Base-by-base conservation (phyloP, 768 basidiomycete species). In the Suillus bovinus region DNA sequence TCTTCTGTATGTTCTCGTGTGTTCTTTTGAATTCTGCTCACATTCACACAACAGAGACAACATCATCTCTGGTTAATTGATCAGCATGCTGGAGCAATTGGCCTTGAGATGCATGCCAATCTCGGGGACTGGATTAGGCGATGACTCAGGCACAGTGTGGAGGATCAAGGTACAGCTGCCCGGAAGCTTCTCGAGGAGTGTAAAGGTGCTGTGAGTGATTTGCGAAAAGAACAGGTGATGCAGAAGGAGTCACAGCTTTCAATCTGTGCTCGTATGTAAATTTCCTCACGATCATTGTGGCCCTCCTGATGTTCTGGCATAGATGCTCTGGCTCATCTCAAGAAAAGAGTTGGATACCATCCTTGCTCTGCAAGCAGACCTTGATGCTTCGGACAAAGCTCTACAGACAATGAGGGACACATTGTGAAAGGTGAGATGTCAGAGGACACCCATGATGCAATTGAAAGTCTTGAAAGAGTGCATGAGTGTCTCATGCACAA, bases 111-210 rank as follows among this genome's bases (percentile, higher is more conserved):
- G 4, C 63, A 63, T 2, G 65, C 70, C 20, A 70, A 74, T 16
- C 70, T 80, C 3, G 77, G 78, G 0, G 60, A 62, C 5, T 80
- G 78, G 78, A 64, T 79, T 7, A 57, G 54, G 2, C 64, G 70
- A 5, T 64, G 67, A 9, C 62, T 71, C 1, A 60, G 54, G 11
- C 61, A 66, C 22, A 69, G 71, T 1, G 59, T 73, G 4, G 9
- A 49, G 20, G 58, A 34, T 0, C 72, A 74, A 38, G 58, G 41
- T 0, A 33, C 31, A 22, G 57, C 34, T 7, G 50, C 50, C 0
- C 34, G 55, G 39, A n/a, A 54, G 2, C 27, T 44, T 8, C 50
- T 64, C 4, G 41, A 59, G 24, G 42, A 41, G 4, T 57, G 56
- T 50, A 53, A 39, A 2, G 11, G 61, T 10, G 5, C 50, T 16